A percentile compares a stretch with the other conserved stretches of the same genome.
Evolutionary conservation across 2,329 filamentous ascomycete species (phyloP).

Genomic region (Cordyceps fumosorosea): DNA sequence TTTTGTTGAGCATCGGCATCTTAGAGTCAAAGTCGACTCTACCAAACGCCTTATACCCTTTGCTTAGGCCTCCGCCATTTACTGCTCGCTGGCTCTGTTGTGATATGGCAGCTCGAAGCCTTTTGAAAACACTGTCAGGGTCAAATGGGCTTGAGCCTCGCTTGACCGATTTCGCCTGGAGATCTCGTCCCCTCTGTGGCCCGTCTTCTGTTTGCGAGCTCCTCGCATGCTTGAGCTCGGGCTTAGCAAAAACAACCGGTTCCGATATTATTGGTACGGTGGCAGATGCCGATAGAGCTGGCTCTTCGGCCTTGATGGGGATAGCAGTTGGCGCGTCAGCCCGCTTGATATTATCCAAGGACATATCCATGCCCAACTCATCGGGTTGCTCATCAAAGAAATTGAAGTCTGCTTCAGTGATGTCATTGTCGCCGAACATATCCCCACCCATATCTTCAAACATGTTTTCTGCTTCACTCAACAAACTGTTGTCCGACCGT

Average conservation of each 20-base stretch:
- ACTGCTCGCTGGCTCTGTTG: conserved; percentile 17
- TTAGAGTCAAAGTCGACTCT: conserved; percentile 48
- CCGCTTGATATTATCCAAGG: conserved; percentile 21
- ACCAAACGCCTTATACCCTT: conserved; percentile 44
- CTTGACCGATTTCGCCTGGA: conserved; percentile 33
- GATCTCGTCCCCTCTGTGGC: conserved; percentile 22
- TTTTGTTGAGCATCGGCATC: conserved; percentile 48
- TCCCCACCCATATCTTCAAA: conserved; percentile 65
- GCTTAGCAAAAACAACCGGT: conserved; percentile 47
- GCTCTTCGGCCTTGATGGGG: conserved; percentile 13
- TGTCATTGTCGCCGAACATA: conserved; percentile 63
- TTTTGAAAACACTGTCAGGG: conserved; percentile 52
- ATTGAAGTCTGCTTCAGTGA: conserved; percentile 79
- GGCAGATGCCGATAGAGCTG: conserved; percentile 15
- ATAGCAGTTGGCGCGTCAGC: conserved; percentile 11
- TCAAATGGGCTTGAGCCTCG: conserved; percentile 52
- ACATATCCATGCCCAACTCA: conserved; percentile 31
- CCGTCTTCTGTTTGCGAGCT: conserved; percentile 43
- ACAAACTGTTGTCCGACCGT: conserved; percentile 34
- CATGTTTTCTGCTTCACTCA: conserved; percentile 49
- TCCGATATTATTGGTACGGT: conserved; percentile 19
- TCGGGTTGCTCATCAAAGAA: conserved; percentile 66
- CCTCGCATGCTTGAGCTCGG: conserved; percentile 51
- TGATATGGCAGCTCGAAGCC: conserved; percentile 42
- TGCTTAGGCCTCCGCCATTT: conserved; percentile 19